Evolutionary conservation across 108 stramenopile genomes (phyloP).

Genomic region (Ochromonas danica): DNA sequence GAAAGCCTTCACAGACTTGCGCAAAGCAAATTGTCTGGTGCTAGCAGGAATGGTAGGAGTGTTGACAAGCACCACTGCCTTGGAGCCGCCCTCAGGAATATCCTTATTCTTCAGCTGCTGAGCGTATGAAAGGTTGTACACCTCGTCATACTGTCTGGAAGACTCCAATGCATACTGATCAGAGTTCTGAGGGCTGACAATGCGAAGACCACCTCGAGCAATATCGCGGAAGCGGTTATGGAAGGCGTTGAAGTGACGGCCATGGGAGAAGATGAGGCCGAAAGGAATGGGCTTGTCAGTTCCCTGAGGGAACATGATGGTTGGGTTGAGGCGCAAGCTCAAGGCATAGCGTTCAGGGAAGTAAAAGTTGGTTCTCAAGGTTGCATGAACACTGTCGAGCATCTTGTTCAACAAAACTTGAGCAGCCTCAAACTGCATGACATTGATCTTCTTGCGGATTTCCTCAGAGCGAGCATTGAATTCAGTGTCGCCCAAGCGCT

Average conservation of each 20-base stretch:
- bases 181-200: slow-evolving; percentile 82
- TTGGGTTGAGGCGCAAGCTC: slow-evolving; percentile 81
- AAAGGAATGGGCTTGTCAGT: slow-evolving; percentile 64
- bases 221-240: slow-evolving; percentile 96
- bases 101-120: slow-evolving; percentile 97
- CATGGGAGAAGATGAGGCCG: slow-evolving; percentile 87
- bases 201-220: slow-evolving; percentile 86
- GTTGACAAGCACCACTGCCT: slow-evolving; percentile 86
- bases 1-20: slow-evolving; percentile 93
- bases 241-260: slow-evolving; percentile 92
- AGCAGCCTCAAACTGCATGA: slow-evolving; percentile 23
- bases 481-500: slow-evolving; percentile 67
- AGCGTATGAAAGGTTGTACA: slow-evolving; percentile 84
- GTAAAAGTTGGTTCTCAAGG: slow-evolving; percentile 85
- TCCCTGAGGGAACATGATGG: slow-evolving; percentile 67
- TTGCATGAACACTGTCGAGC: slow-evolving; percentile 70
- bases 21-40: slow-evolving; percentile 60
- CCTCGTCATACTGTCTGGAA: slow-evolving; percentile 89
- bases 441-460: slow-evolving; percentile 72
- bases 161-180: slow-evolving; percentile 83
- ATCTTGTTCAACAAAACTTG: slow-evolving; percentile 42
- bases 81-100: slow-evolving; percentile 96
- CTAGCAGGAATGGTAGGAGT: slow-evolving; percentile 58
- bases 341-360: slow-evolving; percentile 88
- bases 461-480: slow-evolving; percentile 66